Conservation (phyloP, 495 filamentous ascomycete genomes). For the Aspergillus steynii region DNA sequence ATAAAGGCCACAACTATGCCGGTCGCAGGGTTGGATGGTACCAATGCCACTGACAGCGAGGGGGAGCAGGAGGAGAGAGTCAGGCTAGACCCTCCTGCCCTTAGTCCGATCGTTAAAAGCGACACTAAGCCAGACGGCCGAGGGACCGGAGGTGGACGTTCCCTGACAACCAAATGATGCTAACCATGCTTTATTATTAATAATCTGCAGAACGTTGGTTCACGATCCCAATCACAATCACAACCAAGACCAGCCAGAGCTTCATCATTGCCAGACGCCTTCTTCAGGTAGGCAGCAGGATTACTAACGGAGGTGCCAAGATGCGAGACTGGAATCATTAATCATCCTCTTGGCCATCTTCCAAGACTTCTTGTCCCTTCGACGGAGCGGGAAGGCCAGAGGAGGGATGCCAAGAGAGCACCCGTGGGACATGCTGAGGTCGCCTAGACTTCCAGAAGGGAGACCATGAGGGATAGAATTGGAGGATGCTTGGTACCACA, state of each 20-base stretch:
- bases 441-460: not conserved
- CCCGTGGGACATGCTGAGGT: not conserved
- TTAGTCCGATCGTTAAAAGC: not conserved
- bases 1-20: not conserved
- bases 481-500: not conserved
- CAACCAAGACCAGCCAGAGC: too few species aligned
- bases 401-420: constrained; percentile 13
- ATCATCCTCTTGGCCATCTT: constrained; percentile 8
- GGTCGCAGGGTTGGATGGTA: not conserved
- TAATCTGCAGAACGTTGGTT: not conserved
- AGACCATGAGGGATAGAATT: not conserved
- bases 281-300: constrained; percentile 2
- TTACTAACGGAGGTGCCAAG: constrained; percentile 6
- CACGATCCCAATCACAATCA: too few species aligned
- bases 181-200: not conserved
- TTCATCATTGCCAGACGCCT: too few species aligned
- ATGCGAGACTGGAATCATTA: constrained; percentile 1
- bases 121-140: not conserved
- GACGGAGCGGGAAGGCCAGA: constrained; percentile 12
- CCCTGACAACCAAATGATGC: not conserved
- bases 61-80: not conserved
- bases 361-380: constrained; percentile 6
- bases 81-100: not conserved
- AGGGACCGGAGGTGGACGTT: not conserved
- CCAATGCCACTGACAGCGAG: not conserved